A percentile compares a stretch with the other conserved stretches of the same genome.
These are phyloP conservation scores for Trifolium subterraneum DNA, from an alignment of 306 rosid species.

Conservation along the genomic window DNA sequence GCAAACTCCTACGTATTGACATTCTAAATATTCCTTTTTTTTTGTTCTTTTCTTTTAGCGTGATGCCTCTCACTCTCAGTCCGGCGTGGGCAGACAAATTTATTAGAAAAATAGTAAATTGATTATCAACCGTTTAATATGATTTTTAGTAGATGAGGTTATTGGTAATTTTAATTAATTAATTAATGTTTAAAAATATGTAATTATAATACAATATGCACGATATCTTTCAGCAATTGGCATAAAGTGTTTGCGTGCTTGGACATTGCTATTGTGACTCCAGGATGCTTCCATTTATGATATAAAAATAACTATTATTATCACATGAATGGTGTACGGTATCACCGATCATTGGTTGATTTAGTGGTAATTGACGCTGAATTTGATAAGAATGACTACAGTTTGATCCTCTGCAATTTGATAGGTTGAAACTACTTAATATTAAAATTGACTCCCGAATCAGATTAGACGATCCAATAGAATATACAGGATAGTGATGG, in stretches of 20 bases:
- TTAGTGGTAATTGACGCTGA: too few relatives aligned
- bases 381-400: too few relatives aligned
- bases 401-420: too few relatives aligned
- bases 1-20: too few relatives aligned
- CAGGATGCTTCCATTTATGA: background rate
- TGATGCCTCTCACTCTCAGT: too few relatives aligned
- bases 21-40: too few relatives aligned
- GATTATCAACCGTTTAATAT: background rate
- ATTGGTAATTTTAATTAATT: background rate
- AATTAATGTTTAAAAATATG: background rate
- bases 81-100: background rate
- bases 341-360: too few relatives aligned
- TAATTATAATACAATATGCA: background rate
- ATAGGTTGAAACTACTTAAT: too few relatives aligned
- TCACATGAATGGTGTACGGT: background rate
- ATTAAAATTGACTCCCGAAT: too few relatives aligned
- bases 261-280: background rate
- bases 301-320: background rate
- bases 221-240: background rate
- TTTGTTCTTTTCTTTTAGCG: too few relatives aligned
- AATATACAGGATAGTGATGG: too few relatives aligned
- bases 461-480: too few relatives aligned
- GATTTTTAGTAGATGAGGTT: background rate
- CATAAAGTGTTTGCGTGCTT: constrained; percentile 4
- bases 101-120: background rate